Evolutionary conservation across 768 basidiomycete genomes (phyloP).

Genomic region (Suillus bovinus): DNA sequence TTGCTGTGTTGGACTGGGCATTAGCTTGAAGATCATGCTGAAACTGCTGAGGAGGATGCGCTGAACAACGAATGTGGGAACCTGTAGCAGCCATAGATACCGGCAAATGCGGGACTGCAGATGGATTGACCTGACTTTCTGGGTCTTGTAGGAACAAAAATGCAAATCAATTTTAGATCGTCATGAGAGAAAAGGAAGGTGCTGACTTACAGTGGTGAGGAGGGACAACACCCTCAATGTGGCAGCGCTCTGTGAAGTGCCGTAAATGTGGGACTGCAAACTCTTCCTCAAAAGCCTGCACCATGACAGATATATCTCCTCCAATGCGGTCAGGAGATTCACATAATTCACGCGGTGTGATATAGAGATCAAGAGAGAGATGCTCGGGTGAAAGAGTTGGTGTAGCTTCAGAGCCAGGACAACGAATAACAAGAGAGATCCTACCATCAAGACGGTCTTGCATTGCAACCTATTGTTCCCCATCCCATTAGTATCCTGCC

Average conservation of each 20-base stretch:
- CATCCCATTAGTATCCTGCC: not conserved
- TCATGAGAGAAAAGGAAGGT: not conserved
- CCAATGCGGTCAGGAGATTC: not conserved
- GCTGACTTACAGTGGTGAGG: not conserved
- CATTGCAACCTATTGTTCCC: slow-evolving; percentile 7
- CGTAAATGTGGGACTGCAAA: slow-evolving; percentile 9
- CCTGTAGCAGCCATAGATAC: not conserved
- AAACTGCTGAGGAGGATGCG: not conserved
- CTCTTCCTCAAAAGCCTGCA: slow-evolving; percentile 13
- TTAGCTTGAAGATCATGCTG: not conserved
- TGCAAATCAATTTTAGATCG: not conserved
- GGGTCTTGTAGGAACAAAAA: not conserved
- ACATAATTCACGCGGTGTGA: slow-evolving; percentile 8
- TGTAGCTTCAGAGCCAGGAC: not conserved
- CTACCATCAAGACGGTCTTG: slow-evolving; percentile 15
- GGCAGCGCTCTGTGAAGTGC: slow-evolving; percentile 4
- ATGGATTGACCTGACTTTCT: not conserved
- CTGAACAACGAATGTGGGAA: slow-evolving; percentile 1
- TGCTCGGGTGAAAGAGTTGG: slow-evolving; percentile 1
- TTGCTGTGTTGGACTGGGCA: not conserved
- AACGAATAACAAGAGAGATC: slow-evolving; percentile 9
- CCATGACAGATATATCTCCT: slow-evolving; percentile 6
- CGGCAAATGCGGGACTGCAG: slow-evolving; percentile 1
- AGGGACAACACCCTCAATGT: slow-evolving; percentile 1
- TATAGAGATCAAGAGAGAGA: slow-evolving; percentile 10